Conservation (phyloP, 31 red algal species). For the Asparagopsis taxiformis region DNA sequence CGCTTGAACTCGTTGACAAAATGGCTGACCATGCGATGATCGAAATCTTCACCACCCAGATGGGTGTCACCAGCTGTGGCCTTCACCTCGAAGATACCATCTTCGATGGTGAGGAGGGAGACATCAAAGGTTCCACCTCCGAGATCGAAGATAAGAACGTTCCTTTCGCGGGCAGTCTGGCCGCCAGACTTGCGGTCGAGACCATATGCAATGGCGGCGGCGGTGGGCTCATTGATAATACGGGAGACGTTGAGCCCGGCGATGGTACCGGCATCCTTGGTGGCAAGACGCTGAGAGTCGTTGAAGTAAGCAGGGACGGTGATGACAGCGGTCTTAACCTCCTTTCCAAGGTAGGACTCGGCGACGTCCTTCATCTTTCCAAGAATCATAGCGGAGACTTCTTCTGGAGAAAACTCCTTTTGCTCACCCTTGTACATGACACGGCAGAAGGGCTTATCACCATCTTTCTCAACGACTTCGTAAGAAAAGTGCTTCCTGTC, state of each 20-base stretch:
- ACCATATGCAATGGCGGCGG: slow-evolving; percentile 99
- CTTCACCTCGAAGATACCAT: slow-evolving; percentile 99
- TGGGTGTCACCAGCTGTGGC: slow-evolving; percentile 98
- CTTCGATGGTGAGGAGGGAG: slow-evolving; percentile 95
- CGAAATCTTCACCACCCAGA: slow-evolving; percentile 99
- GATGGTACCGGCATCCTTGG: slow-evolving; percentile 99
- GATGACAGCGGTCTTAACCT: slow-evolving; percentile 93
- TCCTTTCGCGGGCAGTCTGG: slow-evolving; percentile 81
- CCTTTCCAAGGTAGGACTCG: slow-evolving; percentile 96
- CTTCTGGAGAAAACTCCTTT: slow-evolving; percentile 96
- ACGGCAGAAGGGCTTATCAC: slow-evolving; percentile 93
- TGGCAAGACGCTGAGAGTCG: slow-evolving; percentile 98
- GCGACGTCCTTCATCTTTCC: slow-evolving; percentile 99
- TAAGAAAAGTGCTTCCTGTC: slow-evolving; percentile 99
- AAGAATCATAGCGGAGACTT: slow-evolving; percentile 98
- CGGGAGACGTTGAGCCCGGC: slow-evolving; percentile 96
- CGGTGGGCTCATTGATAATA: slow-evolving; percentile 99
- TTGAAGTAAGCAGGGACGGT: slow-evolving; percentile 99
- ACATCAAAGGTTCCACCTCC: slow-evolving; percentile 99
- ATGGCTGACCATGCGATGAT: slow-evolving; percentile 95
- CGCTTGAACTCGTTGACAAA: slow-evolving; percentile 96
- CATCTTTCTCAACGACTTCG: slow-evolving; percentile 88
- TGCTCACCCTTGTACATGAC: slow-evolving; percentile 93
- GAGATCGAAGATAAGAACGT: slow-evolving; percentile 98
- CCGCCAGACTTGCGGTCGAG: slow-evolving; percentile 86